A percentile compares a stretch with the other conserved stretches of the same genome.
Evolutionary conservation across 495 filamentous ascomycete genomes (phyloP).

Genomic region (Tuber indicum): DNA sequence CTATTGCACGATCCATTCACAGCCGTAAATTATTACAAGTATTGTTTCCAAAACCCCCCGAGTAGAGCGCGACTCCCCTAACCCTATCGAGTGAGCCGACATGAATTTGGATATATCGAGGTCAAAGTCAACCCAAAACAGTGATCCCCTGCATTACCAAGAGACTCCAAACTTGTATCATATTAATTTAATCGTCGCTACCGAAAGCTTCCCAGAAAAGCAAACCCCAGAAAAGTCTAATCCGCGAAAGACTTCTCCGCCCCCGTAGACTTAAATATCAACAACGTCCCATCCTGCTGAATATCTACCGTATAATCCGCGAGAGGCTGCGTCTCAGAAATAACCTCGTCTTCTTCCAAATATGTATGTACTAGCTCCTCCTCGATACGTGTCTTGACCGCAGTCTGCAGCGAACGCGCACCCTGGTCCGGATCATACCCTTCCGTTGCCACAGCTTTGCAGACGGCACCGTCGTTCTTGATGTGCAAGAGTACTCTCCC

Average conservation of each 20-base stretch:
- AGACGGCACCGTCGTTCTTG: conserved; percentile 43
- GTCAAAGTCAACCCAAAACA: not conserved
- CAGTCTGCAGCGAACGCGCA: conserved; percentile 43
- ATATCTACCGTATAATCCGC: not conserved
- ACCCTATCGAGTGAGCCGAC: not conserved
- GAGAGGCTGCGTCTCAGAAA: not conserved
- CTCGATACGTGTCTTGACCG: conserved; percentile 9
- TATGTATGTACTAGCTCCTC: not conserved
- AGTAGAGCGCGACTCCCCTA: not conserved
- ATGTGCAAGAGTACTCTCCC: conserved; percentile 46
- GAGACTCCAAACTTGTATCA: not conserved
- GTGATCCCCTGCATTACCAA: not conserved
- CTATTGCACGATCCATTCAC: not conserved
- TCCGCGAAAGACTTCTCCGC: not conserved
- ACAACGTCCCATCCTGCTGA: not conserved
- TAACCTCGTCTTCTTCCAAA: conserved; percentile 1
- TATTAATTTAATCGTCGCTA: not conserved
- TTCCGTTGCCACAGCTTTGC: conserved; percentile 40
- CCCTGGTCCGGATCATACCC: conserved; percentile 45
- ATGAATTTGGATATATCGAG: not conserved
- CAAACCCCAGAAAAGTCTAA: not conserved
- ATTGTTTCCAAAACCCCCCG: not conserved
- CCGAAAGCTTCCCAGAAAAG: not conserved
- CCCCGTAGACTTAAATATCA: not conserved
- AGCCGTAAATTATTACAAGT: not conserved